phyloP scores from a whole-genome alignment of 345 rosid genomes.

The Eucalyptus cloeziana region DNA sequence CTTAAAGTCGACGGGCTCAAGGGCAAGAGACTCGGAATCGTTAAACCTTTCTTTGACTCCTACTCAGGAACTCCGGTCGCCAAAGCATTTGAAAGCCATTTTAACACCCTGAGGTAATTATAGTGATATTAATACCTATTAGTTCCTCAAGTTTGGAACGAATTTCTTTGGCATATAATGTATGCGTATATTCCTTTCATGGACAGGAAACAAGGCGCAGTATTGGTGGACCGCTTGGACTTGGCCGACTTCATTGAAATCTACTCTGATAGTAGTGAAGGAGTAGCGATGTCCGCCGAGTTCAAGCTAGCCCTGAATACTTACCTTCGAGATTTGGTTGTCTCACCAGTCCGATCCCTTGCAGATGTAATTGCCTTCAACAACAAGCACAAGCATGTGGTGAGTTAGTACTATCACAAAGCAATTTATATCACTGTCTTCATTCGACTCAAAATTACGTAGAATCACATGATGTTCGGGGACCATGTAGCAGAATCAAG shows the following conservation, averaged over 20 bases:
- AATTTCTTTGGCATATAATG: neutral
- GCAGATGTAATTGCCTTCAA: conserved; percentile 55
- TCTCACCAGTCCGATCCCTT: conserved; percentile 47
- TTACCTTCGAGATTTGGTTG: conserved; percentile 25
- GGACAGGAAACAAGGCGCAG: conserved; percentile 36
- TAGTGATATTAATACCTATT: neutral
- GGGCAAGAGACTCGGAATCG: conserved; percentile 49
- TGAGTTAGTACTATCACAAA: neutral
- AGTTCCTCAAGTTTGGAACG: neutral
- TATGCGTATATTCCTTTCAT: neutral
- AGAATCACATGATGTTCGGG: neutral
- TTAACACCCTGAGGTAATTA: conserved; percentile 28
- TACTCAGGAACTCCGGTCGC: neutral
- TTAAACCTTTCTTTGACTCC: conserved; percentile 8
- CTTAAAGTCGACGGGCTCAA: conserved; percentile 31
- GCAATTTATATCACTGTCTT: neutral
- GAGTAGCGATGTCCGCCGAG: conserved; percentile 23
- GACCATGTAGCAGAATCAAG: neutral
- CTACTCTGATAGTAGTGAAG: conserved; percentile 21
- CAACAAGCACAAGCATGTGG: conserved; percentile 23
- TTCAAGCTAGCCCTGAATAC: conserved; percentile 39
- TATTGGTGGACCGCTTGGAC: conserved; percentile 25
- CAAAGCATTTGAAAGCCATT: conserved; percentile 22
- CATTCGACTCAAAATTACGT: neutral
- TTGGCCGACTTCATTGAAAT: conserved; percentile 18